phyloP scores from a whole-genome alignment of 495 filamentous ascomycete species.

The Terfezia claveryi region DNA sequence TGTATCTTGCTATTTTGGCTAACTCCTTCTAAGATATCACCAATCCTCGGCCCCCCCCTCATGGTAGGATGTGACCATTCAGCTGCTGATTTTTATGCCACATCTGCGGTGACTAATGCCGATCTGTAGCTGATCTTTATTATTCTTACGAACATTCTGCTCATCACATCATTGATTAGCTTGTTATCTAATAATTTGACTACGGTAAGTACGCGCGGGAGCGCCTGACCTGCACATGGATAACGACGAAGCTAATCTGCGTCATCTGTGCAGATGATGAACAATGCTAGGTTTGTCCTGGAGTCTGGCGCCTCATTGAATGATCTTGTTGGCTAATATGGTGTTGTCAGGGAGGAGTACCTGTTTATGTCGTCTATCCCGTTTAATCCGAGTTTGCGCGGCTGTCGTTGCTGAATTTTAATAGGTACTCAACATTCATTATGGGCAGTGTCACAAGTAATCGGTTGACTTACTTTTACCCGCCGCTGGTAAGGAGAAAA shows the following conservation, averaged over 20 bases:
- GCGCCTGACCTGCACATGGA: neutral
- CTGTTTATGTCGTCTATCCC: constrained; percentile 41
- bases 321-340: neutral
- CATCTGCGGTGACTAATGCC: neutral
- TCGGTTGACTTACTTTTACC: constrained; percentile 60
- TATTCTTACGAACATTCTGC: constrained; percentile 64
- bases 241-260: constrained; percentile 4
- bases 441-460: constrained; percentile 45
- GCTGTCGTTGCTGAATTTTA: constrained; percentile 50
- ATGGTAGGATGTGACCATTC: constrained; percentile 28
- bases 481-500: constrained; percentile 29
- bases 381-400: constrained; percentile 33
- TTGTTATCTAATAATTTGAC: constrained; percentile 77
- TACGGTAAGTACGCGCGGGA: constrained; percentile 35
- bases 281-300: constrained; percentile 17
- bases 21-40: constrained; percentile 23
- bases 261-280: constrained; percentile 17
- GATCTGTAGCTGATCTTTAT: constrained; percentile 42
- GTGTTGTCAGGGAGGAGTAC: constrained; percentile 46
- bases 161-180: constrained; percentile 81
- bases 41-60: constrained; percentile 39
- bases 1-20: neutral
- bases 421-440: constrained; percentile 44
- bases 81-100: constrained; percentile 5
- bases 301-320: neutral